Conservation (phyloP, 352 stramenopile genomes). For the Pythium rishiriense region DNA sequence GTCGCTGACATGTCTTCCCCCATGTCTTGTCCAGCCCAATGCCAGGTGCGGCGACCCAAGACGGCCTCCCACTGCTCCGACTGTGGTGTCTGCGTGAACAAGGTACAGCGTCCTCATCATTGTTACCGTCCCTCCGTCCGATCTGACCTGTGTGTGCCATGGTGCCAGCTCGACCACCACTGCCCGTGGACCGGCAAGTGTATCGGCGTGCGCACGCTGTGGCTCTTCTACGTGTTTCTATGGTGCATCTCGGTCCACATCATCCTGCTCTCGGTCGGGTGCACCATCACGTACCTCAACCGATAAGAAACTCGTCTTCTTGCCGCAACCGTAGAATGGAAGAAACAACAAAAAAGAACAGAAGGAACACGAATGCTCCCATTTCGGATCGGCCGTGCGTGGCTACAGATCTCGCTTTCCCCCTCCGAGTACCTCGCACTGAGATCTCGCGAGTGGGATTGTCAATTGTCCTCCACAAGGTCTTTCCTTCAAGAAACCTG, state of each 20-base stretch:
- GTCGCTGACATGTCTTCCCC: conserved; percentile 4
- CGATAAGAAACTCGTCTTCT: conserved; percentile 1
- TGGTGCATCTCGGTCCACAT: conserved; percentile 42
- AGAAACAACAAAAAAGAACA: not conserved
- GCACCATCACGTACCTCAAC: conserved; percentile 26
- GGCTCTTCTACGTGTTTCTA: conserved; percentile 47
- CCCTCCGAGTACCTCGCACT: no score
- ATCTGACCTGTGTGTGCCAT: conserved; percentile 13
- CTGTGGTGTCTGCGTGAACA: conserved; percentile 68
- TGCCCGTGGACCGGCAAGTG: conserved; percentile 77
- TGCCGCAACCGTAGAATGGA: no score
- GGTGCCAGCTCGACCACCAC: conserved; percentile 81
- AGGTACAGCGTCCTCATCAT: no score
- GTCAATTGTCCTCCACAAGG: no score
- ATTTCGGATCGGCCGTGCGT: no score
- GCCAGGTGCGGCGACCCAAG: conserved; percentile 64
- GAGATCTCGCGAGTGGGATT: no score
- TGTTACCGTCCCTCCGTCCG: no score
- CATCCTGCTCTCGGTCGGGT: conserved; percentile 26
- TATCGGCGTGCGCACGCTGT: conserved; percentile 53
- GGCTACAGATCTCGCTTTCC: no score
- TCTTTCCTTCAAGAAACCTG: no score
- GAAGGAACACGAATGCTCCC: not conserved
- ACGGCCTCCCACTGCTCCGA: conserved; percentile 80
- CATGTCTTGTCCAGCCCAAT: conserved; percentile 51